A percentile compares a stretch with the other conserved stretches of the same genome.
Evolutionary conservation across 257 asterid genomes (phyloP).

Genomic region (Verbena officinalis): DNA sequence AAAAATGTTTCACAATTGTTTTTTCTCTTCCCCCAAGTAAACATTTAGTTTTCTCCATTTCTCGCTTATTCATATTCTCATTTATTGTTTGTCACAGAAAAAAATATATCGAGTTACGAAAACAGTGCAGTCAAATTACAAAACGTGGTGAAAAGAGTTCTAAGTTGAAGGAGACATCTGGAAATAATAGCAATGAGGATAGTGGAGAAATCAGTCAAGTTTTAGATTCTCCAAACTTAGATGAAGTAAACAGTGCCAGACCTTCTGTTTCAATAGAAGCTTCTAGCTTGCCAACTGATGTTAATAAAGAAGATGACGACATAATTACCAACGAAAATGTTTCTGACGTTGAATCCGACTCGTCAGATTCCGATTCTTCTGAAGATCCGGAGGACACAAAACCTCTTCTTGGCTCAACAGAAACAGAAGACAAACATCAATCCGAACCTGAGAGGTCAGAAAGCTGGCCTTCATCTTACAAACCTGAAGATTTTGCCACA

Average conservation of each 20-base stretch:
- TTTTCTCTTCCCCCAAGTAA: not conserved
- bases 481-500: conserved; percentile 64
- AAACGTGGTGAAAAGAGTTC: conserved; percentile 47
- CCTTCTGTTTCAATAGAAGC: conserved; percentile 45
- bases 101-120: conserved; percentile 65
- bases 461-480: conserved; percentile 36
- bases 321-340: conserved; percentile 39
- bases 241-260: conserved; percentile 52
- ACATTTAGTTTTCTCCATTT: conserved; percentile 11
- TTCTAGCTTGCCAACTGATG: conserved; percentile 35
- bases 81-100: conserved; percentile 46
- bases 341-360: conserved; percentile 55
- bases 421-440: conserved; percentile 38
- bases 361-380: conserved; percentile 63
- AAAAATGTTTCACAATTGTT: not conserved
- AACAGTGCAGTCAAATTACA: conserved; percentile 60
- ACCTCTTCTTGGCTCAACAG: conserved; percentile 50
- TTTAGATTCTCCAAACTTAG: conserved; percentile 47
- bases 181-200: conserved; percentile 46
- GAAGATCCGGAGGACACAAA: conserved; percentile 57
- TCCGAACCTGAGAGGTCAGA: conserved; percentile 36
- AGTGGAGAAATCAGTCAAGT: conserved; percentile 52
- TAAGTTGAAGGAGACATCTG: conserved; percentile 51
- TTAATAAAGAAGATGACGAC: conserved; percentile 37
- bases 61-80: conserved; percentile 8